Base-by-base conservation (phyloP, 805 yeast genomes). In the Komagataella pseudopastoris region DNA sequence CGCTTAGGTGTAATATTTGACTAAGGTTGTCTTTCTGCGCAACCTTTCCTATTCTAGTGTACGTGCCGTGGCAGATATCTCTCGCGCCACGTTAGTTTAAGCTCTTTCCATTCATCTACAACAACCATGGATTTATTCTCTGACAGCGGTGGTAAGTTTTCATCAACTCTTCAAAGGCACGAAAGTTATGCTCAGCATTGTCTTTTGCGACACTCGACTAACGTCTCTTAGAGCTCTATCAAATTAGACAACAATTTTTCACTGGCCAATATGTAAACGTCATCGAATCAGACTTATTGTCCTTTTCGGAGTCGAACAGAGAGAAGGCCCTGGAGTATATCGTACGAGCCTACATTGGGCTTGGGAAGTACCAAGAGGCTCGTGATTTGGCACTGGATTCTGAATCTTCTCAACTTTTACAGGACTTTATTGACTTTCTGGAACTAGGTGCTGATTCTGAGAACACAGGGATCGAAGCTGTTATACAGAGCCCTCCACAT, bases 161-260 rank as follows among this genome's bases (percentile, higher is more conserved):
- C 71, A 57, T 75, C 61, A 85, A 71, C 59, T 83, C 83, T 5
- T 62, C 58, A 58, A 83, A 88, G 54, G 85, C 81, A 58, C 55
- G 50, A 10, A 57, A 55, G 43, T 6, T 8, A 8, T 18, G 17
- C 22, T 17, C n/a, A 8, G 5, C 24, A 4, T n/a, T 30, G 17
- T 23, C 12, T 30, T 22, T 17, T 3, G 20, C 23, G 8, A 14
- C 12, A n/a, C 10, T 23, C 8, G 24, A 8, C 49, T 18, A n/a
- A 22, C 12, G 44, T 23, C 22, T 8, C 16, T 14, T 61, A 62
- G 84, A 80, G 58, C 69, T 77, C 44, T 81, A 72, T 63, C 72
- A 71, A 16, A 63, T 81, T 23, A 74, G 78, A 56, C 82, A 78
- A 59, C 77, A 76, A 53, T 82, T 79, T 66, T 81, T 75, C 63